Evolutionary conservation across 1,139 yeast species (phyloP), one percentile per base, ranked within the genome.

Genomic region (Geotrichum restrictum): DNA sequence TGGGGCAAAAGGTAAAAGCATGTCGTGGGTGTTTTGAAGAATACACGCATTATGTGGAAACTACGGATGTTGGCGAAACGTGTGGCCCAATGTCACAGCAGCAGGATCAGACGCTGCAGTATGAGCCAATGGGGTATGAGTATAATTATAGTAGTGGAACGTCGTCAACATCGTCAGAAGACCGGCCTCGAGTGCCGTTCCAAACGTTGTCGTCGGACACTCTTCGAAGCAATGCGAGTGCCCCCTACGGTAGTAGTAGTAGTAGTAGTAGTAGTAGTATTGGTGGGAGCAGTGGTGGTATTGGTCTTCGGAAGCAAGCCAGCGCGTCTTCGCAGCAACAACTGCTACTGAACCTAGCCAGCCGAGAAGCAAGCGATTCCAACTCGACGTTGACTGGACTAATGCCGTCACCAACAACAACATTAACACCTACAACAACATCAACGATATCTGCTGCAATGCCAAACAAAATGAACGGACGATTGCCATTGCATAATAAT

Each of bases 21-120:
- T 91, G 98, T 67, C 84, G 81, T 60, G 65, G 68, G 33, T 91
- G 98, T 69, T 81, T 84, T 53, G 74, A 73, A 48, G 88, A 84
- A 57, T 88, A 87, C 64, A 82, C 64, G 76, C 59, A 51, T 32
- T 54, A 40, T 36, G 38, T 48, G 6, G 50, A 48, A 6, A 32
- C 14, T 10, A 31, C 46, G 13, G 51, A 40, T 19, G 46, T 31
- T 16, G 41, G 31, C 34, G 34, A 39, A 37, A 22, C 38, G n/a
- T 8, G 29, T 8, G 29, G 29, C 5, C 29, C 29, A 24, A n/a
- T n/a, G n/a, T n/a, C n/a, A n/a, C n/a, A n/a, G n/a, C n/a, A n/a
- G n/a, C n/a, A n/a, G n/a, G n/a, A n/a, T n/a, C n/a, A n/a, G n/a
- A 13, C 39, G 34, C 31, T n/a, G n/a, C 34, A 32, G 11, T 31